A percentile compares a stretch with the other conserved stretches of the same genome.
Evolutionary conservation across 495 filamentous ascomycete species (phyloP).

Genomic region (Cercophora newfieldiana): DNA sequence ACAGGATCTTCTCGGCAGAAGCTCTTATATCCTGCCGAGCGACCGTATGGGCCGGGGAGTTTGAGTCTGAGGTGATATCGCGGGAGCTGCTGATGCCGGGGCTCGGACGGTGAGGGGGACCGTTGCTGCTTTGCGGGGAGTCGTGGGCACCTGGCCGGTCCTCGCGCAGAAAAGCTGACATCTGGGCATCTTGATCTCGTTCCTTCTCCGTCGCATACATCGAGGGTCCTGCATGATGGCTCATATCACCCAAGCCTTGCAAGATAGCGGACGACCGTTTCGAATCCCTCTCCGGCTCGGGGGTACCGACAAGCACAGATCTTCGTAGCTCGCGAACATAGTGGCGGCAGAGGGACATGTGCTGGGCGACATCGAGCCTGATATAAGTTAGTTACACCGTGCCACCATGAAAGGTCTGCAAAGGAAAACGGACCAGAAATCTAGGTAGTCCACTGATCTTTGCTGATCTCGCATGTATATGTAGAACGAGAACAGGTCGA

Average conservation of each 20-base stretch:
- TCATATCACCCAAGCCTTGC: constrained; percentile 68
- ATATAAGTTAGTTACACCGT: constrained; percentile 18
- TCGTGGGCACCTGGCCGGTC: constrained; percentile 58
- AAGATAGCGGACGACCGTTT: constrained; percentile 80
- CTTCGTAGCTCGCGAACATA: constrained; percentile 94
- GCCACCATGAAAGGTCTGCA: background rate
- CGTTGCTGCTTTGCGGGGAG: constrained; percentile 69
- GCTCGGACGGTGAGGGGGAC: constrained; percentile 66
- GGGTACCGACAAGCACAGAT: constrained; percentile 89
- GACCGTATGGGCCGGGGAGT: constrained; percentile 82
- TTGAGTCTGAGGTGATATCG: constrained; percentile 61
- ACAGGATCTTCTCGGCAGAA: constrained; percentile 96
- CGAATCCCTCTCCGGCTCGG: constrained; percentile 82
- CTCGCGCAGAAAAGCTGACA: constrained; percentile 87
- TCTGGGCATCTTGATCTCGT: constrained; percentile 72
- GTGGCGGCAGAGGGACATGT: constrained; percentile 96
- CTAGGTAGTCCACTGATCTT: constrained; percentile 93
- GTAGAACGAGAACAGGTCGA: constrained; percentile 98
- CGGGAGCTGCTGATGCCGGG: constrained; percentile 53
- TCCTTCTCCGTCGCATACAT: constrained; percentile 58
- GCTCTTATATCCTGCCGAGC: constrained; percentile 82
- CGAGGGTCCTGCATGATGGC: constrained; percentile 54
- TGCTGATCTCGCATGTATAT: constrained; percentile 99
- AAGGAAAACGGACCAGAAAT: constrained; percentile 77
- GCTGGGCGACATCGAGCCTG: constrained; percentile 98